A percentile compares a stretch with the other conserved stretches of the same genome.
Evolutionary conservation across 2,329 filamentous ascomycete genomes (phyloP).

Genomic region (Penicillium sp.): DNA sequence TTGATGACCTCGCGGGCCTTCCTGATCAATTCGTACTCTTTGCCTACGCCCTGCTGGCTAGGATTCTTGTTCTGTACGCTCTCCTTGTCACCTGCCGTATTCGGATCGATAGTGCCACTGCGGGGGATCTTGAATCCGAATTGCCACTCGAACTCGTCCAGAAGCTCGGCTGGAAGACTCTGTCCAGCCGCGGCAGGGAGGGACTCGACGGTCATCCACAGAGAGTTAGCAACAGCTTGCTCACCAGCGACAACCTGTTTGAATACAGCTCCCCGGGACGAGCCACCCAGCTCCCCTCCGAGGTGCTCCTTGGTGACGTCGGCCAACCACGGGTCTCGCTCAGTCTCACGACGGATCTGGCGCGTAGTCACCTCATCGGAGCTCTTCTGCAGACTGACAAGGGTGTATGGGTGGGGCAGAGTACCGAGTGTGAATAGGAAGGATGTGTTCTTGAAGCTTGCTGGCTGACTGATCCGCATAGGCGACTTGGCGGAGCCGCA

Average conservation of each 20-base stretch:
- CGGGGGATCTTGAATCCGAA: slow-evolving; percentile 84
- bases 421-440: slow-evolving; percentile 80
- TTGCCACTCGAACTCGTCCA: slow-evolving; percentile 80
- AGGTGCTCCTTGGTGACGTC: slow-evolving; percentile 73
- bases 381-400: slow-evolving; percentile 69
- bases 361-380: slow-evolving; percentile 65
- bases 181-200: slow-evolving; percentile 56
- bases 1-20: slow-evolving; percentile 56
- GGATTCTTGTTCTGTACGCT: slow-evolving; percentile 46
- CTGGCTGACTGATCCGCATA: slow-evolving; percentile 70
- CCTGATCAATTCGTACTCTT: slow-evolving; percentile 57
- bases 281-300: slow-evolving; percentile 64
- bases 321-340: slow-evolving; percentile 79
- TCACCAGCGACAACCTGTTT: slow-evolving; percentile 82
- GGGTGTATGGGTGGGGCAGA: slow-evolving; percentile 90
- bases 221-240: slow-evolving; percentile 65
- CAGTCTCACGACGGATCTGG: slow-evolving; percentile 70
- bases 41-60: slow-evolving; percentile 44
- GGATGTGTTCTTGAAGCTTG: slow-evolving; percentile 73
- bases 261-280: slow-evolving; percentile 72
- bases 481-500: slow-evolving; percentile 68
- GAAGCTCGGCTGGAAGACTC: slow-evolving; percentile 57
- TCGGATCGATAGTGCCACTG: slow-evolving; percentile 47
- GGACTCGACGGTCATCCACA: slow-evolving; percentile 82
- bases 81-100: slow-evolving; percentile 44